A percentile compares a stretch with the other conserved stretches of the same genome.
Conservation (phyloP, 1,139 yeast genomes). For the Suhomyces guaymorum region DNA sequence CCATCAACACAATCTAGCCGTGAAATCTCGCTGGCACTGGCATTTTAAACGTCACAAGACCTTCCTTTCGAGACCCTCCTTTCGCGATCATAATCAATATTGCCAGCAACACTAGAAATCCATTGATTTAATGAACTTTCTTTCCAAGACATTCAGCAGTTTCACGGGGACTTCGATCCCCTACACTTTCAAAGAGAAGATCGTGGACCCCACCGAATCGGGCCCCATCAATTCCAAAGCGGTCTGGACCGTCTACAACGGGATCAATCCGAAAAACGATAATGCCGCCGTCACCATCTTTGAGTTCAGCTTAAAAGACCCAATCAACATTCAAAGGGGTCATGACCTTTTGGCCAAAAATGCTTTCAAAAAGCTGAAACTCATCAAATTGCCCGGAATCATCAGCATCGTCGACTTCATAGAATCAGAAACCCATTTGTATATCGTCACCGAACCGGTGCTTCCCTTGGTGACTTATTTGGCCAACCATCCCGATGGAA, state of each 20-base stretch:
- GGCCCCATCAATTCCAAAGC: conserved; percentile 30
- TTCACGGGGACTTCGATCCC: conserved; percentile 59
- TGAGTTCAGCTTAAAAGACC: conserved; percentile 55
- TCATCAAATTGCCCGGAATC: conserved; percentile 77
- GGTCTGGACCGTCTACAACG: conserved; percentile 53
- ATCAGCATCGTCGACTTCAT: conserved; percentile 67
- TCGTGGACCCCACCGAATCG: conserved; percentile 29
- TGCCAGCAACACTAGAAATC: too few relatives aligned
- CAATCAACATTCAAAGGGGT: conserved; percentile 30
- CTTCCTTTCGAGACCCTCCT: too few relatives aligned
- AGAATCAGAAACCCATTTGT: conserved; percentile 62
- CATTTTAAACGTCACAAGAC: background rate
- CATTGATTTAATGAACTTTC: conserved; percentile 69
- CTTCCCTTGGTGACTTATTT: conserved; percentile 52
- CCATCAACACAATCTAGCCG: too few relatives aligned
- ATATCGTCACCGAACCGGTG: conserved; percentile 77
- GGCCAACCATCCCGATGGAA: conserved; percentile 16
- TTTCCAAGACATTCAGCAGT: conserved; percentile 56
- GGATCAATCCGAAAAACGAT: conserved; percentile 44
- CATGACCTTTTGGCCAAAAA: conserved; percentile 58
- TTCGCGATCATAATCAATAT: too few relatives aligned
- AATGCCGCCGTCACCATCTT: conserved; percentile 55
- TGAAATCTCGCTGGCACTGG: too few relatives aligned
- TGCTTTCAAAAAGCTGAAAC: conserved; percentile 62
- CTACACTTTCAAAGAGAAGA: conserved; percentile 51